Evolutionary conservation across 768 basidiomycete species (phyloP), one percentile per base, ranked within the genome.

Genomic region (Xerocomus potaroensis): DNA sequence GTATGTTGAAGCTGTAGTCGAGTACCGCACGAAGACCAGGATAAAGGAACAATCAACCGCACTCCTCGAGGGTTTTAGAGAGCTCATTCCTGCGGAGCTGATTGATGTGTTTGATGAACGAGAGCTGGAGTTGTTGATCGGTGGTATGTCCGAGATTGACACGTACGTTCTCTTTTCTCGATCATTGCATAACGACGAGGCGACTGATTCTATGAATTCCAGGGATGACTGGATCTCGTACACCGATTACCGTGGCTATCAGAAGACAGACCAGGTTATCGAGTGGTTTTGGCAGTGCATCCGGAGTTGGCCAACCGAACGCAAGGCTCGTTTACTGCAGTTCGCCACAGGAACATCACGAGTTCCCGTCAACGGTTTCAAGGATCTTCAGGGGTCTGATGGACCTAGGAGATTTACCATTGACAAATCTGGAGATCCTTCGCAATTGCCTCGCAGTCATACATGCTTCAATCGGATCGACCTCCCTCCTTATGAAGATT

Each of bases 271-370:
- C 60, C 83, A 88, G 61, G 85, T 89, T 49, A 90, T 94, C 53
- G 86, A 90, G 59, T 94, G 92, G 92, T 95, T 95, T 75, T 94
- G 92, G 92, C 83, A 92, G 64, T 88, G 85, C 58, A 79, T 95
- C 45, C 83, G 87, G 30, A 82, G 84, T 27, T 95, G 92, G 92
- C 87, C 92, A 8, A 75, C 87, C 0, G 92, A 95, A 64, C 79
- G 87, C 54, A 93, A 93, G 64, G 85, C 86, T 32, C 82, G 91
- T 12, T 66, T 93, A 30, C 69, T 94, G 16, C 91, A 93, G 64
- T 95, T 95, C 67, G 87, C 89, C 5, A 93, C 90, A 2, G 85
- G 85, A 16, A 88, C 85, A 3, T 88, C 86, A n/a, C 74, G 86
- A 50, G 79, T 88, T 19, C 85, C 92, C 10, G 91, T 92, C 57